Percentiles rank a stretch among this genome's conserved stretches.
Evolutionary conservation across 371 early-diverging fungal genomes (phyloP).

Genomic region (Chytridium lagenaria): DNA sequence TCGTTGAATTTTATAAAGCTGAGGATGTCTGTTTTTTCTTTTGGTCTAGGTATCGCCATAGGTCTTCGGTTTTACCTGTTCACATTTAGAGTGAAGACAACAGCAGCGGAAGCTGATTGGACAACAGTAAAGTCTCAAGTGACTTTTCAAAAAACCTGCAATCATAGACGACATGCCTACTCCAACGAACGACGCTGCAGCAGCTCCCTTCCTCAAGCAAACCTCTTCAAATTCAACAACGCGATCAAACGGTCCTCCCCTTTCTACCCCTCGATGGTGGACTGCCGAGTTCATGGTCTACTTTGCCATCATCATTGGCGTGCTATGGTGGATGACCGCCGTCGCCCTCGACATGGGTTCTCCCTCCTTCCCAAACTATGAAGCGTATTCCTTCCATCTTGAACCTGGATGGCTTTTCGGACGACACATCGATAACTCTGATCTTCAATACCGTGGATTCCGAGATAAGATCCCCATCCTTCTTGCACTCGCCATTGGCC

Average conservation of each 20-base stretch:
- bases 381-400: constrained; percentile 58
- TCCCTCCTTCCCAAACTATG: constrained; percentile 56
- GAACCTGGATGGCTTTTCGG: constrained; percentile 73
- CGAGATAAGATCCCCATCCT: constrained; percentile 76
- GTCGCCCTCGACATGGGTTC: constrained; percentile 2
- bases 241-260: neutral
- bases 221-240: neutral
- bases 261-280: constrained; percentile 6
- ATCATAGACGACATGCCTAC: no score
- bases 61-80: no score
- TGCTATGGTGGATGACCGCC: neutral
- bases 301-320: neutral
- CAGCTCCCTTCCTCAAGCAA: neutral
- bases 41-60: no score
- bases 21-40: no score
- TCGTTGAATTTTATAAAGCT: no score
- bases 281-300: constrained; percentile 1
- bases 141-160: no score
- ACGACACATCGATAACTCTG: constrained; percentile 80
- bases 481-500: constrained; percentile 53
- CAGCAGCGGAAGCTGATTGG: no score
- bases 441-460: constrained; percentile 82
- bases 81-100: no score
- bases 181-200: neutral
- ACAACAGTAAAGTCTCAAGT: no score